Conservation (phyloP, 371 early-diverging fungal species). For the Lichtheimia ornata region DNA sequence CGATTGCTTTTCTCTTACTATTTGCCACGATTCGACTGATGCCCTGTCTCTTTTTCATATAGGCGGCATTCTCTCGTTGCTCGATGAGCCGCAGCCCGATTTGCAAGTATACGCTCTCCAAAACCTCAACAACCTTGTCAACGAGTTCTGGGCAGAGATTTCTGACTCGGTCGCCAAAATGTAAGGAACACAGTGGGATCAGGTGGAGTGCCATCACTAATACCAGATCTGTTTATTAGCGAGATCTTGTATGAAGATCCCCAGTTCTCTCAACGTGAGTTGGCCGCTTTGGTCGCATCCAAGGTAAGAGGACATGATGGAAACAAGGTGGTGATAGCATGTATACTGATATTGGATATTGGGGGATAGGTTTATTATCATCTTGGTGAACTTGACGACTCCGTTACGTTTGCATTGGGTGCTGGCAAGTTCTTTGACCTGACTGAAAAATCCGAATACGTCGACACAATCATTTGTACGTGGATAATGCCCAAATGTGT, state of each 20-base stretch:
- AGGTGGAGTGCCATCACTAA: neutral
- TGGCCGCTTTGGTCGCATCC: constrained; percentile 95
- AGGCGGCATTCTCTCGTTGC: constrained; percentile 91
- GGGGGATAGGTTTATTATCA: constrained; percentile 84
- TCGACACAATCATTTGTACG: constrained; percentile 92
- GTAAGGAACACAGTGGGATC: constrained; percentile 43
- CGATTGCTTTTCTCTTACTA: neutral
- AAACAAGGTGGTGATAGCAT: neutral
- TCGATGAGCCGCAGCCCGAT: constrained; percentile 91
- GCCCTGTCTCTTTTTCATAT: constrained; percentile 11
- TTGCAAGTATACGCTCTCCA: constrained; percentile 90
- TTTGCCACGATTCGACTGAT: too few relatives aligned
- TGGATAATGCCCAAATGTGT: neutral
- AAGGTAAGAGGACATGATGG: constrained; percentile 66
- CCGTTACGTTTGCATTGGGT: constrained; percentile 92
- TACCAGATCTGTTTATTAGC: constrained; percentile 38
- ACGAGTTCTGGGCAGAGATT: constrained; percentile 97
- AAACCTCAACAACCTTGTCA: constrained; percentile 84
- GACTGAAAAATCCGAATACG: constrained; percentile 79
- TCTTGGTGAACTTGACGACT: constrained; percentile 93
- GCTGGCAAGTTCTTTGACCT: constrained; percentile 91
- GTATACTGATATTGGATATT: neutral
- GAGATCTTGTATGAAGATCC: constrained; percentile 93
- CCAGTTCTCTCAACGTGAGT: constrained; percentile 77
- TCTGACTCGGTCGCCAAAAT: constrained; percentile 93